A percentile compares a stretch with the other conserved stretches of the same genome.
Evolutionary conservation across 176 grass and related monocot genomes (phyloP).

Genomic region (Eragrostis nindensis): DNA sequence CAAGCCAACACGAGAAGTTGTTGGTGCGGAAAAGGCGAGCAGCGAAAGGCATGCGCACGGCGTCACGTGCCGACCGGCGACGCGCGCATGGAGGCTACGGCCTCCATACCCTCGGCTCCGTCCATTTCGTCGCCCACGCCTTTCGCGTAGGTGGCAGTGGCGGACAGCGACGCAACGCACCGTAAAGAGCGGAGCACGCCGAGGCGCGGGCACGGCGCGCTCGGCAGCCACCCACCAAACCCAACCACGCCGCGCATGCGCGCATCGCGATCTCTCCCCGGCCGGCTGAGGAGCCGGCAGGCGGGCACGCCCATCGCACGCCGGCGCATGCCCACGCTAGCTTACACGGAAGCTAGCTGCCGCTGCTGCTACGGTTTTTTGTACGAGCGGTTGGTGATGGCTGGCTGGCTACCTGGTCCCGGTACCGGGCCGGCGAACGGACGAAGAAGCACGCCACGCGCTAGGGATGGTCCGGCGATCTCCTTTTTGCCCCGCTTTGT

Average conservation of each 20-base stretch:
- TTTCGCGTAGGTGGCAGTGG: neutral
- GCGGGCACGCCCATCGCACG: neutral
- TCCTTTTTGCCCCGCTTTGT: constrained; percentile 23
- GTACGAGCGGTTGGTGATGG: neutral
- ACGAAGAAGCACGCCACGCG: constrained; percentile 1
- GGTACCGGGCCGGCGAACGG: neutral
- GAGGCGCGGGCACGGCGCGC: neutral
- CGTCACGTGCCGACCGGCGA: neutral
- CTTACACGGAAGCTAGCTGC: neutral
- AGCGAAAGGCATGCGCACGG: neutral
- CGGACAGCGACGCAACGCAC: constrained; percentile 35
- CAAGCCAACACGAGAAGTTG: neutral
- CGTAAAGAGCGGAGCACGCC: constrained; percentile 28
- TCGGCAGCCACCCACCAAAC: neutral
- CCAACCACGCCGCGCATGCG: neutral
- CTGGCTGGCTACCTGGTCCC: constrained; percentile 11
- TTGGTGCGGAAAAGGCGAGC: neutral
- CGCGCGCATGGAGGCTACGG: neutral
- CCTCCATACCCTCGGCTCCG: too few relatives aligned
- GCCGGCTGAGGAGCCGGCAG: neutral
- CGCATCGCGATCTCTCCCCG: neutral
- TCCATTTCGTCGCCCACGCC: neutral
- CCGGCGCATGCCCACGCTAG: neutral
- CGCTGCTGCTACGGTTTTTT: neutral
- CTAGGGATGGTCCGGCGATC: neutral